A percentile compares a stretch with the other conserved stretches of the same genome.
These are phyloP conservation scores for Parascedosporium putredinis DNA, from an alignment of 2,329 filamentous ascomycete species.

Conservation along the genomic window DNA sequence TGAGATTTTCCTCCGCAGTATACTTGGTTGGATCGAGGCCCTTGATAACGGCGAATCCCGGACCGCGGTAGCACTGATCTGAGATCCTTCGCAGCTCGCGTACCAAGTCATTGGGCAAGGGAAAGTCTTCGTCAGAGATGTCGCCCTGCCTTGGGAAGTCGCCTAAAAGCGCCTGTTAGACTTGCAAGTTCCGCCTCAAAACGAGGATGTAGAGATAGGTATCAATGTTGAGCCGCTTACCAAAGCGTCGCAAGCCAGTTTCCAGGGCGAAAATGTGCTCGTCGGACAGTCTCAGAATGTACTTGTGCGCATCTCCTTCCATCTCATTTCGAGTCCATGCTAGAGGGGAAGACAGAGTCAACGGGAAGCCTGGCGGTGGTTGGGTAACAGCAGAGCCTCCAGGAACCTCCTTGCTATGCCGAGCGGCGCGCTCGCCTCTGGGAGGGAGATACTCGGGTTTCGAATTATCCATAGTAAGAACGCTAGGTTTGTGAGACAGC, in stretches of 20 bases:
- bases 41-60: background rate
- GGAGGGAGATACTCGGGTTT: too few relatives aligned
- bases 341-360: background rate
- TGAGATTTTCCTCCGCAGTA: background rate
- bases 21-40: background rate
- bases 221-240: background rate
- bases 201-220: too few relatives aligned
- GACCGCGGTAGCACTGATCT: background rate
- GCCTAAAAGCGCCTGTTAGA: background rate
- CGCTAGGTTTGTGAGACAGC: too few relatives aligned
- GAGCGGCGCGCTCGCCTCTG: too few relatives aligned
- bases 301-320: background rate
- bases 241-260: background rate
- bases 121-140: background rate
- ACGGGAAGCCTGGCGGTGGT: background rate
- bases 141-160: background rate
- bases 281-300: background rate
- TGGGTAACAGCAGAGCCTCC: background rate
- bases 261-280: background rate
- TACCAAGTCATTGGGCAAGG: background rate
- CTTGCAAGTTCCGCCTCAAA: background rate
- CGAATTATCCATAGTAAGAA: too few relatives aligned
- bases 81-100: background rate
- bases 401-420: background rate
- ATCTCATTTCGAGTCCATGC: background rate